A percentile compares a stretch with the other conserved stretches of the same genome.
phyloP scores from a whole-genome alignment of 1,139 yeast genomes.

The Saccharomyces hybrid region DNA sequence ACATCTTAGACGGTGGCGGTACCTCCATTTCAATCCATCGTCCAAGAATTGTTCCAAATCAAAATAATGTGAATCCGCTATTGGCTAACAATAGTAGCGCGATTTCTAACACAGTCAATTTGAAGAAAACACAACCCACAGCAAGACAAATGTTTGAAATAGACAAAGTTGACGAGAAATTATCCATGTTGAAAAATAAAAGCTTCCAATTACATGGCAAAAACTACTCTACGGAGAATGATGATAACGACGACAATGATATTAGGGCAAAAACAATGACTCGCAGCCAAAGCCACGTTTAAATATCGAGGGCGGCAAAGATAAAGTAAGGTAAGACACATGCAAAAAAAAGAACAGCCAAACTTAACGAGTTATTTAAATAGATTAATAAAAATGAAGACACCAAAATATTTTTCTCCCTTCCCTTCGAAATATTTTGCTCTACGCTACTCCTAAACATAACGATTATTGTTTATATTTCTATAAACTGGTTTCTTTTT shows the following conservation, averaged over 20 bases:
- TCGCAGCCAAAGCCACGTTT: constrained; percentile 10
- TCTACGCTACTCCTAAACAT: background rate
- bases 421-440: background rate
- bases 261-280: constrained; percentile 3
- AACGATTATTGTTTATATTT: background rate
- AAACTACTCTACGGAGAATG: background rate
- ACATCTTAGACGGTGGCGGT: constrained; percentile 13
- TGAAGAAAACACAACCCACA: constrained; percentile 1
- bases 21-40: constrained; percentile 12
- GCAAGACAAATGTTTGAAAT: constrained; percentile 22
- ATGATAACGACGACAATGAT: constrained; percentile 1
- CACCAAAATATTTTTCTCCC: background rate
- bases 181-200: constrained; percentile 18
- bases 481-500: background rate
- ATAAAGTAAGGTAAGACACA: background rate
- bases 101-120: background rate
- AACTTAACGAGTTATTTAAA: background rate
- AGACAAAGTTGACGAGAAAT: constrained; percentile 30
- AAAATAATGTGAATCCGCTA: constrained; percentile 7
- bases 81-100: constrained; percentile 6
- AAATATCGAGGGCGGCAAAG: background rate
- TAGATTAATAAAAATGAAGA: background rate
- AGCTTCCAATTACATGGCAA: constrained; percentile 2
- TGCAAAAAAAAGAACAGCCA: constrained; percentile 1
- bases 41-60: constrained; percentile 7